phyloP scores from a whole-genome alignment of 768 basidiomycete species.

The Tricholoma flavovirens region DNA sequence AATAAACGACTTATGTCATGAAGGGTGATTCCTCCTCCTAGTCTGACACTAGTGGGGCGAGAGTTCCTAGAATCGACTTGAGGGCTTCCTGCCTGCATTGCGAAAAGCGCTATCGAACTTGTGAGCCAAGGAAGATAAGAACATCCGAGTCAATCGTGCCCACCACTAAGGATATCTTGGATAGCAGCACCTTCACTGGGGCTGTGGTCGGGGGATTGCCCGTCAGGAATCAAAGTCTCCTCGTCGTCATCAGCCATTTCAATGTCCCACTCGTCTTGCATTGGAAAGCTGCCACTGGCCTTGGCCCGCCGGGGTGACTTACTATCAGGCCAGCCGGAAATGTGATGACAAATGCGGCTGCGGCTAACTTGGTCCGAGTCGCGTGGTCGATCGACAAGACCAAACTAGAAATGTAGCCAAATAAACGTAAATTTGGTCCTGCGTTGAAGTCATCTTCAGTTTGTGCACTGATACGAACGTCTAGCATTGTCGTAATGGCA shows the following conservation, averaged over 20 bases:
- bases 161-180: slow-evolving; percentile 24
- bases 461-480: neutral
- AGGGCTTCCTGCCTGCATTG: slow-evolving; percentile 23
- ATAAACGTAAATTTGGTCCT: slow-evolving; percentile 1
- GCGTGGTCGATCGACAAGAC: slow-evolving; percentile 13
- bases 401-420: neutral
- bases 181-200: slow-evolving; percentile 11
- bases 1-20: slow-evolving; percentile 28
- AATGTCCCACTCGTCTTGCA: slow-evolving; percentile 20
- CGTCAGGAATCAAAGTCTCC: neutral
- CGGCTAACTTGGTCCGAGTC: too few species aligned
- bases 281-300: too few species aligned
- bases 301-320: too few species aligned
- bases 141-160: slow-evolving; percentile 7
- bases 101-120: slow-evolving; percentile 25
- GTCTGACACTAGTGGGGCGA: slow-evolving; percentile 14
- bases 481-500: slow-evolving; percentile 5
- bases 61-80: slow-evolving; percentile 6
- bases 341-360: neutral
- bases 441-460: neutral
- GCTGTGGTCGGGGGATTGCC: neutral
- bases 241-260: slow-evolving; percentile 16
- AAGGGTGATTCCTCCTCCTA: slow-evolving; percentile 26
- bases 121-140: neutral
- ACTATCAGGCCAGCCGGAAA: neutral